Evolutionary conservation across 2,329 filamentous ascomycete species (phyloP).

Genomic region (Pseudocercospora fijiensis): DNA sequence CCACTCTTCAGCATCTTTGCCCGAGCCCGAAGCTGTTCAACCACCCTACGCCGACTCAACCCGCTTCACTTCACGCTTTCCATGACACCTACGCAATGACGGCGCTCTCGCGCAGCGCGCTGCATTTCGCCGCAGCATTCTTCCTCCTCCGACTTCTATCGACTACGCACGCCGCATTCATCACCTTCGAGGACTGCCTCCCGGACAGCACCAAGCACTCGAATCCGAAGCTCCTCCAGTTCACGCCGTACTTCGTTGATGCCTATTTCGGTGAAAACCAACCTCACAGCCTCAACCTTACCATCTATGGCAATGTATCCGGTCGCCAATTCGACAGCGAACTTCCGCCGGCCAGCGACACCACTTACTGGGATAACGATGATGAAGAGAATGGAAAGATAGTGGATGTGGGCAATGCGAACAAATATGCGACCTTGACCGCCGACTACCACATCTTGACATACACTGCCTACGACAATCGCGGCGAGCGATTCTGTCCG

Average conservation of each 20-base stretch:
- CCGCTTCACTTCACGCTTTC: slow-evolving; percentile 2
- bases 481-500: slow-evolving; percentile 64
- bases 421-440: slow-evolving; percentile 70
- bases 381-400: slow-evolving; percentile 74
- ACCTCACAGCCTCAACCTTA: slow-evolving; percentile 69
- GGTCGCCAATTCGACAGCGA: slow-evolving; percentile 61
- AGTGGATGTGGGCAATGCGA: slow-evolving; percentile 61
- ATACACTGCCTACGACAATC: slow-evolving; percentile 65
- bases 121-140: slow-evolving; percentile 7
- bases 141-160: slow-evolving; percentile 38
- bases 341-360: slow-evolving; percentile 59
- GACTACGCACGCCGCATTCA: slow-evolving; percentile 60
- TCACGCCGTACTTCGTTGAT: slow-evolving; percentile 71
- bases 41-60: not conserved
- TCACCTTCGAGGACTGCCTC: slow-evolving; percentile 85
- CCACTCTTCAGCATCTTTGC: not conserved
- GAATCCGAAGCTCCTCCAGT: slow-evolving; percentile 67
- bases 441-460: slow-evolving; percentile 71
- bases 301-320: slow-evolving; percentile 86
- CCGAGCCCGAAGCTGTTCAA: slow-evolving; percentile 6
- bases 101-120: slow-evolving; percentile 24
- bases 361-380: slow-evolving; percentile 62
- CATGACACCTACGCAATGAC: slow-evolving; percentile 22
- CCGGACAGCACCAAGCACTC: slow-evolving; percentile 57
- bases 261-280: slow-evolving; percentile 67